These are phyloP conservation scores for Lablab purpureus DNA, from an alignment of 306 rosid species.

Conservation along the genomic window DNA sequence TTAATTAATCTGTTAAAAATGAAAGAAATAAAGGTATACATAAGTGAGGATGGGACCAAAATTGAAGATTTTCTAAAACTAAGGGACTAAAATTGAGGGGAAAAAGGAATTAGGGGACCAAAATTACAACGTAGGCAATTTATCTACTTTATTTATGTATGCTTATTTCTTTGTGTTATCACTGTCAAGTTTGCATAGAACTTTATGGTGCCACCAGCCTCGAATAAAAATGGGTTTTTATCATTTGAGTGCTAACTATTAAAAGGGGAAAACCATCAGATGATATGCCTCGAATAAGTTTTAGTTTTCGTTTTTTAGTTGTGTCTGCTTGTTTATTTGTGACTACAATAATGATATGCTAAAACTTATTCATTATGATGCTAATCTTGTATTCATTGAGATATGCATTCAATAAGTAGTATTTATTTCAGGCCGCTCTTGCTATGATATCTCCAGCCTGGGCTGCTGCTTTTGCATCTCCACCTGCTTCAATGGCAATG, in stretches of 20 bases:
- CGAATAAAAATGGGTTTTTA: neutral
- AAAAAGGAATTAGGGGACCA: too few relatives aligned
- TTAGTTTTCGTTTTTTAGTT: neutral
- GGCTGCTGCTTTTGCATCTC: constrained; percentile 99
- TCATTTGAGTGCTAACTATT: constrained; percentile 10
- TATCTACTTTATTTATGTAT: too few relatives aligned
- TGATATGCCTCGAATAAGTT: too few relatives aligned
- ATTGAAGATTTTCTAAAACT: too few relatives aligned
- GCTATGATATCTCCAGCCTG: constrained; percentile 96
- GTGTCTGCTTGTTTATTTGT: neutral
- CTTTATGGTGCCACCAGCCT: too few relatives aligned
- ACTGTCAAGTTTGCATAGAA: too few relatives aligned
- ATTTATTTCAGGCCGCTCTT: constrained; percentile 85
- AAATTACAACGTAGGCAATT: too few relatives aligned
- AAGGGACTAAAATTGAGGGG: too few relatives aligned
- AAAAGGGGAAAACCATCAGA: neutral
- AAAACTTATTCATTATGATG: neutral
- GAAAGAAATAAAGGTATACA: too few relatives aligned
- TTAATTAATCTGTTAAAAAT: too few relatives aligned
- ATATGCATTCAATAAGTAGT: constrained; percentile 31
- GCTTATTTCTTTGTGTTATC: too few relatives aligned
- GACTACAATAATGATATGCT: neutral
- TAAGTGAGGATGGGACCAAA: too few relatives aligned
- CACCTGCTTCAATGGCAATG: constrained; percentile 99
- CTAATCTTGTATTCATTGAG: neutral